Conservation (phyloP, 2,329 filamentous ascomycete genomes). For the Amesomyces nigricolor region DNA sequence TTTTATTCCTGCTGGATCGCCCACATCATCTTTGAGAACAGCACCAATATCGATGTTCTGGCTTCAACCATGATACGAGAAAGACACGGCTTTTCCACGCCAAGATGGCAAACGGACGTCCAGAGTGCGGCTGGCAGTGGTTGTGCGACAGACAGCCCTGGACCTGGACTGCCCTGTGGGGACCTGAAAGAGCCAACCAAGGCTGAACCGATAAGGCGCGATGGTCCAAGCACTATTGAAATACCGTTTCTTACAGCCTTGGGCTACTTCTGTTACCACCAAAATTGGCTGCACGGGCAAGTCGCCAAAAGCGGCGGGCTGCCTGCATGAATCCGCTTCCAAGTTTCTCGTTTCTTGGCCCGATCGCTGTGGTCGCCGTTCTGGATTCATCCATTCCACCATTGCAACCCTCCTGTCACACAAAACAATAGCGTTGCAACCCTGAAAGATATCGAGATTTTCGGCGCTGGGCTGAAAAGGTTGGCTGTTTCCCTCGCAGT, state of each 20-base stretch:
- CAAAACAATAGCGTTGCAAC: slow-evolving; percentile 8
- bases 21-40: no score
- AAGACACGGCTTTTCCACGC: no score
- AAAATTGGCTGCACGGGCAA: not conserved
- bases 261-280: not conserved
- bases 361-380: slow-evolving; percentile 2
- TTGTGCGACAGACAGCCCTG: no score
- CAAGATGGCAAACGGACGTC: no score
- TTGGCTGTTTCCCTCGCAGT: no score
- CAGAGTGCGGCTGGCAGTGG: no score
- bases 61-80: no score
- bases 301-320: slow-evolving; percentile 16
- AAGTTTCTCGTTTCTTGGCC: not conserved
- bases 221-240: not conserved
- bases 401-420: not conserved
- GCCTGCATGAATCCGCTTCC: not conserved
- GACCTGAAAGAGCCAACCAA: not conserved
- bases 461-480: not conserved
- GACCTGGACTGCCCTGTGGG: no score
- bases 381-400: not conserved
- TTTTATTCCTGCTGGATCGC: no score
- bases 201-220: not conserved
- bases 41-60: no score
- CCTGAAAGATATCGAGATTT: not conserved
- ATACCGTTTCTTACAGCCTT: not conserved